Percentiles rank a stretch among this genome's conserved stretches.
Evolutionary conservation across 1,284 basidiomycete genomes (phyloP).

Genomic region (Ustilago sp.): DNA sequence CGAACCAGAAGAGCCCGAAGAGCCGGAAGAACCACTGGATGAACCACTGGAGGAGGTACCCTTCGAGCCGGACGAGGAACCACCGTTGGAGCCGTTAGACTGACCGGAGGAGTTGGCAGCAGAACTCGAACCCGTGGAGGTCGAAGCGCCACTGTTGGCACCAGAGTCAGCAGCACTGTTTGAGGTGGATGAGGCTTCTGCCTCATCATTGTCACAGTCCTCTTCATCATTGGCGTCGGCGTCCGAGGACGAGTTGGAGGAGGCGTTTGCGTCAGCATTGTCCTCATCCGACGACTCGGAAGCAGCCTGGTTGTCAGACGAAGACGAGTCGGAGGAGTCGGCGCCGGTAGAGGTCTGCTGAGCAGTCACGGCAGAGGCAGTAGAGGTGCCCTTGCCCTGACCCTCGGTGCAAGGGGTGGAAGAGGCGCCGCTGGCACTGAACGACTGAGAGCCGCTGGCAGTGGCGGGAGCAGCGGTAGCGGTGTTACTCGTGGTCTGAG

Average conservation of each 20-base stretch:
- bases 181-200: neutral
- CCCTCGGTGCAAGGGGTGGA: conserved; percentile 8
- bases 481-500: too few species aligned
- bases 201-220: conserved; percentile 13
- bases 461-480: conserved; percentile 11
- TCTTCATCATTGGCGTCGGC: conserved; percentile 4
- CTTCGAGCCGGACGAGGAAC: conserved; percentile 11
- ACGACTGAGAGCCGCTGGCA: conserved; percentile 10
- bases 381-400: conserved; percentile 4
- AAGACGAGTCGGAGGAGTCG: conserved; percentile 11
- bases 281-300: conserved; percentile 10
- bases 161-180: conserved; percentile 6
- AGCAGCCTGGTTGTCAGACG: conserved; percentile 17
- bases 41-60: conserved; percentile 4
- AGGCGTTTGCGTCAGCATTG: conserved; percentile 1
- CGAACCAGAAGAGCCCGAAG: conserved; percentile 9
- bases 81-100: conserved; percentile 12
- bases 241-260: neutral
- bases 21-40: neutral
- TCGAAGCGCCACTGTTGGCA: neutral
- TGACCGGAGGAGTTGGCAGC: conserved; percentile 13
- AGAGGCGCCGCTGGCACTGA: conserved; percentile 5
- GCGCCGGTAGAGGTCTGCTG: conserved; percentile 17
- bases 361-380: conserved; percentile 16
- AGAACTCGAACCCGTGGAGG: conserved; percentile 12